These are phyloP conservation scores for Leccinum disarticulatum DNA, from an alignment of 768 basidiomycete species.

Conservation along the genomic window DNA sequence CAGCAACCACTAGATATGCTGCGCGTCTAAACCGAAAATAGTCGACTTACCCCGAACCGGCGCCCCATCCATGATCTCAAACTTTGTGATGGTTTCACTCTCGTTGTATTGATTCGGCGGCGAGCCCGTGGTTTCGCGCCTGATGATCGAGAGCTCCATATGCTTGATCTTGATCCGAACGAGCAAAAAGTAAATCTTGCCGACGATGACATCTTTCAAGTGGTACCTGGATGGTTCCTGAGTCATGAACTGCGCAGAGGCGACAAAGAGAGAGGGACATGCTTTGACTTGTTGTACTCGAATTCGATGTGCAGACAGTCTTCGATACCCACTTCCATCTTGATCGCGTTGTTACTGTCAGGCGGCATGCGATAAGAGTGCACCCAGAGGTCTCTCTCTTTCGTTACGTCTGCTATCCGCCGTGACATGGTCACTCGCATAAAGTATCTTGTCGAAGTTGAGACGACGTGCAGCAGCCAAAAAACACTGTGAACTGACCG, in stretches of 20 bases:
- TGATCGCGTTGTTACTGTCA: slow-evolving; percentile 96
- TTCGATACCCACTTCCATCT: slow-evolving; percentile 99
- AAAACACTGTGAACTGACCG: slow-evolving; percentile 50
- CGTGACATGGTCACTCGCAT: slow-evolving; percentile 88
- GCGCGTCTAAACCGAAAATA: neutral
- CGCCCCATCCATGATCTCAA: slow-evolving; percentile 74
- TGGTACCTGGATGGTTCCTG: slow-evolving; percentile 69
- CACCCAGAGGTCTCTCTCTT: slow-evolving; percentile 96
- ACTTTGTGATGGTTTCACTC: slow-evolving; percentile 98
- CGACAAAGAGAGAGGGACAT: slow-evolving; percentile 29
- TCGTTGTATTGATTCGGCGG: slow-evolving; percentile 99
- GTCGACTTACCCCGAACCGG: slow-evolving; percentile 77
- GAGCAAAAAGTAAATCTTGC: slow-evolving; percentile 98
- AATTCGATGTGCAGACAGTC: slow-evolving; percentile 99
- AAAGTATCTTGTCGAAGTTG: slow-evolving; percentile 66
- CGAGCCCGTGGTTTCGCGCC: slow-evolving; percentile 94
- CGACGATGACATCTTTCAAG: slow-evolving; percentile 97
- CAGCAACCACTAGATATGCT: neutral
- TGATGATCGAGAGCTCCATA: slow-evolving; percentile 98
- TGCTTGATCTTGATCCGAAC: slow-evolving; percentile 99
- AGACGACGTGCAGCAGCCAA: slow-evolving; percentile 1
- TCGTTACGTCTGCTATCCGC: slow-evolving; percentile 88
- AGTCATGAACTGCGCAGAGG: slow-evolving; percentile 3
- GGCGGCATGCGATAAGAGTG: slow-evolving; percentile 99
- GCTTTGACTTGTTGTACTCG: slow-evolving; percentile 99